A percentile compares a stretch with the other conserved stretches of the same genome.
Evolutionary conservation across 305 asterid species (phyloP).

Genomic region (Solanum hybrid): DNA sequence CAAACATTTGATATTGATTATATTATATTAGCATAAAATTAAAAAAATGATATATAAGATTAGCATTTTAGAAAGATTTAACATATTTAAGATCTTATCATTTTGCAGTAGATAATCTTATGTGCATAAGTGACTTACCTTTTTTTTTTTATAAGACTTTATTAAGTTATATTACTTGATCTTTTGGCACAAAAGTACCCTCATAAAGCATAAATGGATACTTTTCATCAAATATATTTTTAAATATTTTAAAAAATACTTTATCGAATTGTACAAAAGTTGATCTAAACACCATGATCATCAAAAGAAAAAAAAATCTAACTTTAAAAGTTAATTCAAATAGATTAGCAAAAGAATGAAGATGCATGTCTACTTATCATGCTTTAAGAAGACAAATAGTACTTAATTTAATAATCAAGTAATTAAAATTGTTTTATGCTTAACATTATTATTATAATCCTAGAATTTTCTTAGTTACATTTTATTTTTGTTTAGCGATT

Average conservation of each 20-base stretch:
- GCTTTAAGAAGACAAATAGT: background rate
- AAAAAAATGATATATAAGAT: too few species aligned
- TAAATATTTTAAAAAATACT: too few species aligned
- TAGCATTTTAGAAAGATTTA: background rate
- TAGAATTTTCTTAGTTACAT: background rate
- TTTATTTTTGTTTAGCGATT: background rate
- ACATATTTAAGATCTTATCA: background rate
- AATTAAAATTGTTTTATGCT: background rate
- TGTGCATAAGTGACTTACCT: background rate
- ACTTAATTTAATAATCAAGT: background rate
- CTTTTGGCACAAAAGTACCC: background rate
- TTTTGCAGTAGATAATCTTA: background rate
- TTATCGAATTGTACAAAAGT: background rate
- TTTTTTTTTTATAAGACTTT: too few species aligned
- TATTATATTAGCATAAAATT: too few species aligned
- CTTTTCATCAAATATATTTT: background rate
- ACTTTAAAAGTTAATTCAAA: background rate
- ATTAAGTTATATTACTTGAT: too few species aligned
- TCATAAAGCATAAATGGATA: background rate
- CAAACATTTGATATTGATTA: background rate
- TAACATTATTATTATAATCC: background rate
- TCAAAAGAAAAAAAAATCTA: background rate
- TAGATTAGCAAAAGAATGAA: background rate
- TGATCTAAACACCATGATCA: background rate
- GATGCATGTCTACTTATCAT: background rate